phyloP scores from a whole-genome alignment of 495 filamentous ascomycete genomes.

The Lasiosphaeriaceae sp. region DNA sequence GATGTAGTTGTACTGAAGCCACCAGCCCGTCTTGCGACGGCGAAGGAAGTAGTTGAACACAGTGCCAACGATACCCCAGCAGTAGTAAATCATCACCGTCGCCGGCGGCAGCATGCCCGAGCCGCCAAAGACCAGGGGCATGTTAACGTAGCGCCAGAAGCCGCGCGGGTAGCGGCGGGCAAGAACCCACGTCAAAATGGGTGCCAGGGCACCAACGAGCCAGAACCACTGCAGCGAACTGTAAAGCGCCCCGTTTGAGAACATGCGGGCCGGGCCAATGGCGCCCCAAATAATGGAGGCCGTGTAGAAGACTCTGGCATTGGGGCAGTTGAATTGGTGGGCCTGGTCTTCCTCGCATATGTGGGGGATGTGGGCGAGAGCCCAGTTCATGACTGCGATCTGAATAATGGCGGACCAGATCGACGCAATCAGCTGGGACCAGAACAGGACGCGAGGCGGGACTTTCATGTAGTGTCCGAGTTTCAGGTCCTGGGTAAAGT shows the following conservation, averaged over 20 bases:
- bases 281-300: conserved; percentile 51
- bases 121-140: conserved; percentile 65
- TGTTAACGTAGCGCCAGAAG: conserved; percentile 55
- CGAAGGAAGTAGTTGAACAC: conserved; percentile 65
- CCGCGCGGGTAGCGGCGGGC: conserved; percentile 58
- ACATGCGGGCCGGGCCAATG: conserved; percentile 53
- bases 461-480: conserved; percentile 71
- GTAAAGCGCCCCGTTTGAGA: conserved; percentile 60
- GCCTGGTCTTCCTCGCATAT: conserved; percentile 55
- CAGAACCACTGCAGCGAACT: conserved; percentile 65
- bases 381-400: conserved; percentile 63
- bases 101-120: conserved; percentile 60
- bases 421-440: conserved; percentile 61
- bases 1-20: conserved; percentile 77
- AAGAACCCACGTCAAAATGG: conserved; percentile 56
- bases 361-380: conserved; percentile 56
- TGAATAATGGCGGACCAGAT: conserved; percentile 63
- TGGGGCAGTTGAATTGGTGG: conserved; percentile 60
- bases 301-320: conserved; percentile 62
- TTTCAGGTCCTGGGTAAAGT: conserved; percentile 48
- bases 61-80: conserved; percentile 65
- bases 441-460: conserved; percentile 62
- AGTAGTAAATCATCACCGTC: conserved; percentile 61
- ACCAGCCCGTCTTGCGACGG: conserved; percentile 63
- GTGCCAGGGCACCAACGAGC: conserved; percentile 56